phyloP scores from a whole-genome alignment of 2,329 filamentous ascomycete species.

The Phaeomoniella chlamydospora region DNA sequence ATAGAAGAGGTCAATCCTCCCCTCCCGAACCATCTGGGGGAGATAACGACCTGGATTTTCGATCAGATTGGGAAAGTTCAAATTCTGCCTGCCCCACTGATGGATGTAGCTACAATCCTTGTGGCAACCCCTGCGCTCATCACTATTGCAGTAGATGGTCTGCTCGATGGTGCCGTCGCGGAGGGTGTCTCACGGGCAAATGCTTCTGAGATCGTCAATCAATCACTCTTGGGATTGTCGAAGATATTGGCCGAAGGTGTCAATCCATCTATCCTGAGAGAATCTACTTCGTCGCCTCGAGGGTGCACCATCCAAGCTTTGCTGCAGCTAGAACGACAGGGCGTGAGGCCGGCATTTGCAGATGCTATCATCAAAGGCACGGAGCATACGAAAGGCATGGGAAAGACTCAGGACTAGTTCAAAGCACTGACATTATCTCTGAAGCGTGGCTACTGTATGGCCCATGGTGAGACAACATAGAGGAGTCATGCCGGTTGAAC shows the following conservation, averaged over 20 bases:
- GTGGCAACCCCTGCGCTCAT: constrained; percentile 18
- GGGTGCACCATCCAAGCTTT: constrained; percentile 37
- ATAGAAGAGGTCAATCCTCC: constrained; percentile 33
- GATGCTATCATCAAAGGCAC: background rate
- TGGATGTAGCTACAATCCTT: constrained; percentile 44
- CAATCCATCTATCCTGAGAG: constrained; percentile 33
- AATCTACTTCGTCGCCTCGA: constrained; percentile 34
- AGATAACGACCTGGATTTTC: constrained; percentile 25
- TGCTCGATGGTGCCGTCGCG: constrained; percentile 36
- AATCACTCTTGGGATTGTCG: constrained; percentile 34
- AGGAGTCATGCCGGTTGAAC: constrained; percentile 11
- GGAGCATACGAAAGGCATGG: background rate
- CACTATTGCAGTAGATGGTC: constrained; percentile 29
- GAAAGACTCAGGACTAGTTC: constrained; percentile 1
- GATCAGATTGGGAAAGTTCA: constrained; percentile 29
- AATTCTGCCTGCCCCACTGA: constrained; percentile 33
- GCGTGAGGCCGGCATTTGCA: constrained; percentile 15
- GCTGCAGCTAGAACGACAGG: constrained; percentile 29
- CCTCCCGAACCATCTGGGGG: constrained; percentile 20
- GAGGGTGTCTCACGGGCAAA: constrained; percentile 35
- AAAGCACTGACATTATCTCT: constrained; percentile 11
- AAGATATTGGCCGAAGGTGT: constrained; percentile 32
- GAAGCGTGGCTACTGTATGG: constrained; percentile 13
- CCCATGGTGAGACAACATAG: constrained; percentile 14
- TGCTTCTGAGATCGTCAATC: constrained; percentile 35